Base-by-base conservation (phyloP, 352 stramenopile species). In the Phytophthora pisi region DNA sequence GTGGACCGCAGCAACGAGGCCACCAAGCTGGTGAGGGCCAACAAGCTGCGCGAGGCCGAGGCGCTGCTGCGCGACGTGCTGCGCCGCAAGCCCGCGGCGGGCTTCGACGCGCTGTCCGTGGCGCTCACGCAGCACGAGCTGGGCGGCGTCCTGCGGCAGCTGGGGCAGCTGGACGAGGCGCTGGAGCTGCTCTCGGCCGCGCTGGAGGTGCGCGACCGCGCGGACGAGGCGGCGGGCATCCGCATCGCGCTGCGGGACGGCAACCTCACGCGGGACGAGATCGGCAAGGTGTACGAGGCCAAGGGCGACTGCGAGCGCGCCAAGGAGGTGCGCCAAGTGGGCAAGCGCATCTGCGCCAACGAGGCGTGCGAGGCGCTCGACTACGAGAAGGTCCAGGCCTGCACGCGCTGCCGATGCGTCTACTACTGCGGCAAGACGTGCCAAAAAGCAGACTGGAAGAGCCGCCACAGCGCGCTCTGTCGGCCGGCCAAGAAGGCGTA, bases 371-470 rank as follows among this genome's bases (percentile, higher is more conserved):
- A 84, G 24, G 61, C 75, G 42, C 62, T 90, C 38, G 64, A 84
- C 40, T 90, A 91, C 55, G 65, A 53, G 1, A 45, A 82, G 28
- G 61, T 93, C 13, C 63, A 79, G 18, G 71, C 53, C 9, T 93
- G 84, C 28, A 74, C 64, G n/a, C 82, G 78, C 40, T 93, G 84
- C 68, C 87, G 82, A 52, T 84, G 81, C 60, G 78, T 91, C 10
- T 89, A 86, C 53, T 93, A 93, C 65, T 93, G 84, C 54, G 58
- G 69, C 57, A 89, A 89, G 55, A 60, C 64, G 20, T 93, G 84
- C 31, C 82, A 93, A 60, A 72, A 74, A 36, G 64, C 77, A 45
- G 81, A 93, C 74, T 93, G 84, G 84, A 88, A 89, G 64, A 74
- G 52, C 24, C 82, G 81, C 54, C 84, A 89, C 72, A 79, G 78